Base-by-base conservation (phyloP, 2,329 filamentous ascomycete species). In the Mariannaea sp. region DNA sequence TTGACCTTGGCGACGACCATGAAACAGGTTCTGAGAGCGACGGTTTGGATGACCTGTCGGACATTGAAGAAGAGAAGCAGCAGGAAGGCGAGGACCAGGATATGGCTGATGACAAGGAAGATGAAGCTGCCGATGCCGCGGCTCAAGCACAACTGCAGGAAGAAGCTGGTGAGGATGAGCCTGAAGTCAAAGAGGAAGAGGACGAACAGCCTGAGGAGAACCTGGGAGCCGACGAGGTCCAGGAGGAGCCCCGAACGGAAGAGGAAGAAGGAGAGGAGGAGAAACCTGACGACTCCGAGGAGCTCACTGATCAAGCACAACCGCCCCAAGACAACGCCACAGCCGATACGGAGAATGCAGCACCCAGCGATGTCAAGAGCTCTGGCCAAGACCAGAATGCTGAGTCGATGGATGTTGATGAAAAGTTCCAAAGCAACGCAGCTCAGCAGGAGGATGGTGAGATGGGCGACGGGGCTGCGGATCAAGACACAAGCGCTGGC, bases 1-100 rank as follows among this genome's bases (percentile, higher is more conserved):
- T 97, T 70, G 85, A 92, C 59, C 80, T 94, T 49, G 88, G 93
- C 59, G 87, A 89, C 22, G 87, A 89, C 32, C 77, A 82, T 22
- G 78, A 80, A 14, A 81, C 82, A 4, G 76, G 74, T 5, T 78
- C 77, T 10, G 81, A 79, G 12, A 79, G 79, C 30, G 82, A 86
- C 57, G 78, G 81, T 14, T 68, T 88, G 42, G 82, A 85, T 51
- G 77, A 84, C 49, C 71, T 89, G 47, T 80, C 78, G 0, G 80
- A 83, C 41, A 71, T 74, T 35, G 78, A 82, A 46, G 78, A 82
- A 14, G 71, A 79, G 56, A 67, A 65, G 48, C 67, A 71, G 35
- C 67, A 71, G 35, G 68, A 73, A 39, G 55, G 61, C 9, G 70
- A 73, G 32, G 70, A 74, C 32, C 71, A 74, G 32, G 70, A 79